Conservation (phyloP, 106 monocot species). For the Agapanthus africanus region DNA sequence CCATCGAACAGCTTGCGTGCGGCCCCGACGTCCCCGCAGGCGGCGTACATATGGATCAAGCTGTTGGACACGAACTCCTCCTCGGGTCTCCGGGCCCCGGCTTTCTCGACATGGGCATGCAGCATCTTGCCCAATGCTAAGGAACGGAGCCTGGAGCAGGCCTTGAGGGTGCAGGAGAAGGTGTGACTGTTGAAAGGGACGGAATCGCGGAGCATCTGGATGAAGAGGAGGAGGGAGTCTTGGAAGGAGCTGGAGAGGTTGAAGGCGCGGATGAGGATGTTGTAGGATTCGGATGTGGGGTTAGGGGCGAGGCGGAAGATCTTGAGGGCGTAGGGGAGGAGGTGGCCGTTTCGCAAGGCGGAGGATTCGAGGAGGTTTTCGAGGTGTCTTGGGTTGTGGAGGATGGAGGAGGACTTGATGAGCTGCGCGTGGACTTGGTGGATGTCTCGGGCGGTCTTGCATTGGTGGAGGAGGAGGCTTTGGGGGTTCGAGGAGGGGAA, state of each 20-base stretch:
- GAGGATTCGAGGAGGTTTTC: conserved; percentile 53
- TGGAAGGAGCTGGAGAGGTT: conserved; percentile 11
- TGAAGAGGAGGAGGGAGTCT: conserved; percentile 25
- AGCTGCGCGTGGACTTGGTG: conserved; percentile 49
- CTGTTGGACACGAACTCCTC: conserved; percentile 54
- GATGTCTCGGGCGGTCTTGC: conserved; percentile 34
- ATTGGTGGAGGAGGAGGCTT: conserved; percentile 26
- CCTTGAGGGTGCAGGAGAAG: conserved; percentile 44
- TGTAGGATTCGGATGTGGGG: conserved; percentile 31
- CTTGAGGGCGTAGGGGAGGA: conserved; percentile 41
- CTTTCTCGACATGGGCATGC: conserved; percentile 27
- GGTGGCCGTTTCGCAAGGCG: conserved; percentile 32
- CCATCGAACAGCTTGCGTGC: conserved; percentile 46
- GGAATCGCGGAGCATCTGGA: conserved; percentile 21
- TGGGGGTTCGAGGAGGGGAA: conserved; percentile 9
- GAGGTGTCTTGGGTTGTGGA: not conserved
- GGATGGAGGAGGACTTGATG: conserved; percentile 37
- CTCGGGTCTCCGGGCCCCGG: not conserved
- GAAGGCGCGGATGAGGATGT: conserved; percentile 55
- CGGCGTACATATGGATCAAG: conserved; percentile 61
- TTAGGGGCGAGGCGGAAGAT: conserved; percentile 18
- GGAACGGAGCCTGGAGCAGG: conserved; percentile 30
- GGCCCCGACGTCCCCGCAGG: conserved; percentile 21
- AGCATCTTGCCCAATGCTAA: conserved; percentile 16
- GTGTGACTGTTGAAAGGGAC: conserved; percentile 38